These are phyloP conservation scores for Amaranthus hypochondriacus DNA, from an alignment of 148 eudicot genomes.

Conservation along the genomic window DNA sequence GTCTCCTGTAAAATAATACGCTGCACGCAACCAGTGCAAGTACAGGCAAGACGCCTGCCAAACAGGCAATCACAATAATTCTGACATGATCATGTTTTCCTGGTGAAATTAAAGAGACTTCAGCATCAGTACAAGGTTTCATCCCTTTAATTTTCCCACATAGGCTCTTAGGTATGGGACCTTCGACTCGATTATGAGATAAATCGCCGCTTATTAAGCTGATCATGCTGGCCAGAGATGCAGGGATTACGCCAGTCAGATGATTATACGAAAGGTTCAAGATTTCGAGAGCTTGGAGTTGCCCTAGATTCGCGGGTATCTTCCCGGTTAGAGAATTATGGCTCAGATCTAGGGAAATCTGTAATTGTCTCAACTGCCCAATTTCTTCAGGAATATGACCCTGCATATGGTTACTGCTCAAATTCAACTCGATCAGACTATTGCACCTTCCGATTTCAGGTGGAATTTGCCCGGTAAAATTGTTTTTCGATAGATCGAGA, in stretches of 20 bases:
- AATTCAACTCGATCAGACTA: slow-evolving; percentile 15
- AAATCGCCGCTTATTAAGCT: slow-evolving; percentile 27
- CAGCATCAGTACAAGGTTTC: slow-evolving; percentile 8
- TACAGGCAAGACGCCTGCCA: slow-evolving; percentile 5
- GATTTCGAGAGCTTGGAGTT: slow-evolving; percentile 15
- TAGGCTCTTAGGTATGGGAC: slow-evolving; percentile 28
- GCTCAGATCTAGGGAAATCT: slow-evolving; percentile 30
- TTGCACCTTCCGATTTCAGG: slow-evolving; percentile 17
- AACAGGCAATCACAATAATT: not conserved
- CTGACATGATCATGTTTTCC: not conserved
- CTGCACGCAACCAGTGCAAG: slow-evolving; percentile 1
- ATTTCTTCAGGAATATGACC: slow-evolving; percentile 21
- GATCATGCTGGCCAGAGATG: slow-evolving; percentile 10
- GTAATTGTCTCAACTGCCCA: slow-evolving; percentile 17
- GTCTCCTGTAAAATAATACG: not conserved
- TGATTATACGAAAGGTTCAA: slow-evolving; percentile 31
- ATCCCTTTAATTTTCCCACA: slow-evolving; percentile 24
- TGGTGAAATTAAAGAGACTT: not conserved
- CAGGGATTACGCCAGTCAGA: slow-evolving; percentile 27
- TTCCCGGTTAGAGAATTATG: slow-evolving; percentile 20
- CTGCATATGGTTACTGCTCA: slow-evolving; percentile 20
- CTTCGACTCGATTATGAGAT: slow-evolving; percentile 24
- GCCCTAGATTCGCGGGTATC: slow-evolving; percentile 18
- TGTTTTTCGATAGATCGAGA: slow-evolving; percentile 26
- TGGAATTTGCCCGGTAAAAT: slow-evolving; percentile 20